Percentiles rank a stretch among this genome's conserved stretches.
Conservation (phyloP, 2,329 filamentous ascomycete species). For the Lasiodiplodia citricola region DNA sequence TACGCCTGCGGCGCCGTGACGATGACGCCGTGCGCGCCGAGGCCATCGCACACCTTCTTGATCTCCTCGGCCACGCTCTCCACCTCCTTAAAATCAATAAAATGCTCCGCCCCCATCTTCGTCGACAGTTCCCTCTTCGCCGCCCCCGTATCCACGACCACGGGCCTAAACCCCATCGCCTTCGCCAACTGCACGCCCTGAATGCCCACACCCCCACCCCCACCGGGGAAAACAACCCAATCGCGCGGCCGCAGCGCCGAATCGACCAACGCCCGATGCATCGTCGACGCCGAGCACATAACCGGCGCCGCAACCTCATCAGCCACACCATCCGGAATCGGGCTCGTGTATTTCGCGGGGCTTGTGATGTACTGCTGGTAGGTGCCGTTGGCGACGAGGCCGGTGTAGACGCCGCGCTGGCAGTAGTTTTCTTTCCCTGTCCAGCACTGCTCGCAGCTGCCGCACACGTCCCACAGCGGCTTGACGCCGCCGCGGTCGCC, state of each 20-base stretch:
- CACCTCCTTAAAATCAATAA: conserved; percentile 36
- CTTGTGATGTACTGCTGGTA: conserved; percentile 66
- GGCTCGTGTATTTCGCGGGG: conserved; percentile 59
- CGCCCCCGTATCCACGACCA: conserved; percentile 52
- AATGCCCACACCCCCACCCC: conserved; percentile 62
- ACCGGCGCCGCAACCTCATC: conserved; percentile 42
- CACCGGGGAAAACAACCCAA: conserved; percentile 62
- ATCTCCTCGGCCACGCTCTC: conserved; percentile 43
- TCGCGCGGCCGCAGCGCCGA: conserved; percentile 57
- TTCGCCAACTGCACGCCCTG: conserved; percentile 58
- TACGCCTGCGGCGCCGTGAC: conserved; percentile 49
- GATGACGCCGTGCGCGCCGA: conserved; percentile 46
- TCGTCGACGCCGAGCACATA: conserved; percentile 55
- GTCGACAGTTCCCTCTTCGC: conserved; percentile 31
- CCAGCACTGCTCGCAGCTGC: conserved; percentile 57
- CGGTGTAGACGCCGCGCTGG: conserved; percentile 52
- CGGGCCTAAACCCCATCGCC: conserved; percentile 60
- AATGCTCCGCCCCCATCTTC: conserved; percentile 17
- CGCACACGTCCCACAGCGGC: conserved; percentile 58
- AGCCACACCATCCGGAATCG: conserved; percentile 29
- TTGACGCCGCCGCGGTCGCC: conserved; percentile 61
- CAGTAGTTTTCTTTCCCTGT: conserved; percentile 61
- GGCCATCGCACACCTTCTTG: conserved; percentile 35
- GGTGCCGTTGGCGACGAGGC: conserved; percentile 47
- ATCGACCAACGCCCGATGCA: conserved; percentile 62